Conservation (phyloP, 2,329 filamentous ascomycete genomes). For the Cordyceps pruinosa region DNA sequence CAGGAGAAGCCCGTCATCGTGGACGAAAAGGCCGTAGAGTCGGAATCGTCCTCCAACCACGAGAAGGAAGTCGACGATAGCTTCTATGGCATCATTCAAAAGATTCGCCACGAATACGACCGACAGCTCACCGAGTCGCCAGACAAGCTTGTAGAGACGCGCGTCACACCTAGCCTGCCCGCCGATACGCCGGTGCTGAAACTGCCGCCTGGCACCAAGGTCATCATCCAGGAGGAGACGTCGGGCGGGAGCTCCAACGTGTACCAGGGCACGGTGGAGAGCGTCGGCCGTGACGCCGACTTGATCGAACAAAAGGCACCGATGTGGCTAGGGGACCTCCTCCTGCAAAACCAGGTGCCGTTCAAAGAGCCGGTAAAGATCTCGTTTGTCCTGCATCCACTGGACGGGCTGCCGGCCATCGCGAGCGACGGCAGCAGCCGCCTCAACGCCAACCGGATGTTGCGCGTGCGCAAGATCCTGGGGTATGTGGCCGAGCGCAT, state of each 20-base stretch:
- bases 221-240: constrained; percentile 64
- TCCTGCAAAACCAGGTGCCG: constrained; percentile 75
- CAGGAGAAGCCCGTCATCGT: constrained; percentile 65
- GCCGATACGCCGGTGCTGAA: constrained; percentile 72
- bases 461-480: constrained; percentile 89
- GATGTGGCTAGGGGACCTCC: constrained; percentile 84
- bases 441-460: constrained; percentile 93
- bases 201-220: constrained; percentile 58
- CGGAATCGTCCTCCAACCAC: constrained; percentile 55
- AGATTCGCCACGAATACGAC: constrained; percentile 66
- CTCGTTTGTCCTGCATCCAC: constrained; percentile 83
- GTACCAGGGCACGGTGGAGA: constrained; percentile 81
- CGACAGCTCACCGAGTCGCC: constrained; percentile 53
- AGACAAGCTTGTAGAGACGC: constrained; percentile 49
- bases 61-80: constrained; percentile 71
- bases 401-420: constrained; percentile 67
- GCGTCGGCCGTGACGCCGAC: constrained; percentile 69
- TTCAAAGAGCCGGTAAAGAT: constrained; percentile 92
- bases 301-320: constrained; percentile 79
- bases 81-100: constrained; percentile 65
- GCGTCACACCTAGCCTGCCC: constrained; percentile 61
- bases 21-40: constrained; percentile 71
- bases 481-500: constrained; percentile 89
- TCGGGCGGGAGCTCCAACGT: constrained; percentile 69
- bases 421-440: constrained; percentile 77